Evolutionary conservation across 176 grass and related monocot species (phyloP), one percentile per base, ranked within the genome.

Genomic region (Typha latifolia): DNA sequence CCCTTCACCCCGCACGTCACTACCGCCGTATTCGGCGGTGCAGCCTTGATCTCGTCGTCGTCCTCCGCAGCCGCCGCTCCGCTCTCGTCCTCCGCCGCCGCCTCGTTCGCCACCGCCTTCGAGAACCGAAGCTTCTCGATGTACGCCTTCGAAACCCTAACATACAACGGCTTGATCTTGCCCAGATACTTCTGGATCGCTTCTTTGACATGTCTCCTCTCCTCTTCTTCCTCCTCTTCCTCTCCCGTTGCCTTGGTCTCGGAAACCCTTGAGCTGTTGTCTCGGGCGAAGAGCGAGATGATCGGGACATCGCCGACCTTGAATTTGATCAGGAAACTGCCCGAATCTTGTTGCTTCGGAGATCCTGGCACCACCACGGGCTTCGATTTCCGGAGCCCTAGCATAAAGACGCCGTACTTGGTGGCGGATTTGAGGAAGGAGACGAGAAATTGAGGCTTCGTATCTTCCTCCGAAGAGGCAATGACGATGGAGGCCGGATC

Each of bases 131-230:
- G 83, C 12, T 81, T 86, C 34, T 92, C 89, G 57, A 74, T 82
- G 49, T 92, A 85, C 15, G 82, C 80, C 15, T 87, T 79, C 3
- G 90, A 86, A 14, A 95, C 90, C 55, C 80, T 95, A 0, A 90
- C 83, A 74, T 95, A 95, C 5, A 95, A 73, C 5, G 90, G 90
- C 78, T 81, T 90, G 80, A 95, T 86, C 24, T 90, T 95, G 80
- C 71, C 90, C 9, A 95, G 69, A 67, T 95, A 95, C 90, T 79
- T 90, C 4, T 85, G 71, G 2, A 90, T 56, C 67, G 86, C 78
- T 73, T 95, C 90, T 77, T 86, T 95, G 0, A 78, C 83, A 43
- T 90, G 82, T 18, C 81, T 84, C 71, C 74, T 82, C 31, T 95
- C 86, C 71, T 95, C 90, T 2, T 80, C 86, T 0, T 70, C 81